Evolutionary conservation across 257 asterid genomes (phyloP).

Genomic region (Fraxinus excelsior): DNA sequence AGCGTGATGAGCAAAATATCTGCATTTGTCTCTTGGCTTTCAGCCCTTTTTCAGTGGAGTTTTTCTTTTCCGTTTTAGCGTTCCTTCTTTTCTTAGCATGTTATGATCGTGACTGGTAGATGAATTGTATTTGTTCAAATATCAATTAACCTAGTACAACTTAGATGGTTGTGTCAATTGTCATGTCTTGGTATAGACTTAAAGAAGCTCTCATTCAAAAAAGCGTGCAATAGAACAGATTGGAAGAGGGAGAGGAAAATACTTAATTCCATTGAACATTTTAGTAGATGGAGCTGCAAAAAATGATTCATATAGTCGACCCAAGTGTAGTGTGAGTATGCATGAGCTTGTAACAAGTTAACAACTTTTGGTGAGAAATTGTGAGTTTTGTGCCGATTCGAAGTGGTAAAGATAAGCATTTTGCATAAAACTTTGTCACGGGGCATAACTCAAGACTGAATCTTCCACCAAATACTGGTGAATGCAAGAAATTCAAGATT

Average conservation of each 20-base stretch:
- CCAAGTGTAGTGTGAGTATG: no score
- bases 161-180: no score
- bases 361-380: neutral
- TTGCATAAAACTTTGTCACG: neutral
- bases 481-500: neutral
- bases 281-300: no score
- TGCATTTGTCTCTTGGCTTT: neutral
- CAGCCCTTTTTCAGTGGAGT: neutral
- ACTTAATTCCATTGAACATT: no score
- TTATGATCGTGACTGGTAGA: neutral
- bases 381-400: slow-evolving; percentile 1
- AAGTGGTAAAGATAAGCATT: neutral
- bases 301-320: no score
- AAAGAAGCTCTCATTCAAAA: no score
- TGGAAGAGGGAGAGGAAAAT: no score
- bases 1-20: neutral
- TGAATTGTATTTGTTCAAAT: neutral
- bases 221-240: no score
- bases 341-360: neutral
- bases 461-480: neutral
- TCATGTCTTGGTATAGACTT: no score
- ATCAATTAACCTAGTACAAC: neutral
- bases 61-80: neutral
- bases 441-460: neutral
- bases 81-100: neutral